phyloP scores from a whole-genome alignment of 495 filamentous ascomycete species.

The Xylaria longipes region DNA sequence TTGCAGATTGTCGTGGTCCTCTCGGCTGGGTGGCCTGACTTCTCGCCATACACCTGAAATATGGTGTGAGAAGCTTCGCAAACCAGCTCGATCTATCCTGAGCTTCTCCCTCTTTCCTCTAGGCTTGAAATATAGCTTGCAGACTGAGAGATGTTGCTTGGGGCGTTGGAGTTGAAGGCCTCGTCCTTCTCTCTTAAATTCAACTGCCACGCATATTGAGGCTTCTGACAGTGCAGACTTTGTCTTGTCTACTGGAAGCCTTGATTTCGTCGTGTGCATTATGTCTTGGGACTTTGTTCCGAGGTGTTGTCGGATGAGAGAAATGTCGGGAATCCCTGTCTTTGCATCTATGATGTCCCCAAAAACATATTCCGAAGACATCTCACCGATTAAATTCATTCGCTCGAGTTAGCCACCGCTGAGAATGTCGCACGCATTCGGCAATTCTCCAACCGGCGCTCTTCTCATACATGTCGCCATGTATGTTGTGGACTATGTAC shows the following conservation, averaged over 20 bases:
- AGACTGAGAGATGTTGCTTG: conserved; percentile 58
- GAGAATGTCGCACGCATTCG: conserved; percentile 88
- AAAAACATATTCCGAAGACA: conserved; percentile 25
- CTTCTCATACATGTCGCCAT: conserved; percentile 59
- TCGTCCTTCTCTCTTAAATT: conserved; percentile 79
- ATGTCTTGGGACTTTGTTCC: conserved; percentile 64
- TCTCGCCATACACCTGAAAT: conserved; percentile 37
- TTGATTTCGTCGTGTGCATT: conserved; percentile 26
- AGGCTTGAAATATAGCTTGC: conserved; percentile 55
- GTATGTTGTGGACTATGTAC: conserved; percentile 73
- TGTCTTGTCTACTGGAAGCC: not conserved
- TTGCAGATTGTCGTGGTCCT: conserved; percentile 74
- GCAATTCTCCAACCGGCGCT: conserved; percentile 91
- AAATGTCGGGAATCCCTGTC: conserved; percentile 30
- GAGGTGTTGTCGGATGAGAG: conserved; percentile 85
- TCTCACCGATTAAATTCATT: conserved; percentile 81
- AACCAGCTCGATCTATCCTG: conserved; percentile 84
- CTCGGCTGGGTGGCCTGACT: conserved; percentile 70
- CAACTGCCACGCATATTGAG: conserved; percentile 68
- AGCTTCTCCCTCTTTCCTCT: conserved; percentile 59
- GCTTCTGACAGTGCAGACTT: not conserved
- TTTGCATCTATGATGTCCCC: conserved; percentile 2
- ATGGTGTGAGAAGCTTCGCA: conserved; percentile 48
- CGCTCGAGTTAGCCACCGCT: conserved; percentile 80
- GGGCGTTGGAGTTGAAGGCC: conserved; percentile 84